phyloP scores from a whole-genome alignment of 2,329 filamentous ascomycete genomes.

The Aspergillus melleus region DNA sequence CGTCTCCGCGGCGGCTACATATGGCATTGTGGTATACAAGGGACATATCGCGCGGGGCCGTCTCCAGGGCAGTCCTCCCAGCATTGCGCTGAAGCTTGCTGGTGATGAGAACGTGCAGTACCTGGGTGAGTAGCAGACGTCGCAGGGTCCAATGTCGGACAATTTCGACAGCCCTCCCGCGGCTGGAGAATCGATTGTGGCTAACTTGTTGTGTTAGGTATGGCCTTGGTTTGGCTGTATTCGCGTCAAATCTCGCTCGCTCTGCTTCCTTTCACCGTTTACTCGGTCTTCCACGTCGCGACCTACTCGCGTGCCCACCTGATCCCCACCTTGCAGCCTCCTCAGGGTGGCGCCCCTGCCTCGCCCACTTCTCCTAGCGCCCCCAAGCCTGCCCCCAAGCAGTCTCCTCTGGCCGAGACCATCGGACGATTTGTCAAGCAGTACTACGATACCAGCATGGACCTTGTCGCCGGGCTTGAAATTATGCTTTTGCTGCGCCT shows the following conservation, averaged over 20 bases:
- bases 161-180: not conserved
- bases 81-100: conserved; percentile 65
- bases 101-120: conserved; percentile 98
- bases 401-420: conserved; percentile 70
- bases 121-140: conserved; percentile 64
- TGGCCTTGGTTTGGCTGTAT: conserved; percentile 95
- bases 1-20: conserved; percentile 82
- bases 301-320: conserved; percentile 94
- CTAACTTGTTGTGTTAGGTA: conserved; percentile 55
- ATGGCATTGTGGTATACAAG: conserved; percentile 99
- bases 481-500: conserved; percentile 84
- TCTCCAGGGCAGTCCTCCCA: conserved; percentile 64
- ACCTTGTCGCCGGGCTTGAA: conserved; percentile 83
- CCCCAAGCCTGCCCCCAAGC: conserved; percentile 47
- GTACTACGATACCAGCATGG: conserved; percentile 97
- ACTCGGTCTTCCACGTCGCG: conserved; percentile 97
- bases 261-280: conserved; percentile 90
- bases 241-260: conserved; percentile 86
- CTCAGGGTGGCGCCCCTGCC: conserved; percentile 50
- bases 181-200: not conserved
- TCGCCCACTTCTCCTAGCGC: conserved; percentile 57
- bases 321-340: conserved; percentile 79
- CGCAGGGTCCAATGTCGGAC: not conserved
- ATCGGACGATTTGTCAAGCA: conserved; percentile 95
- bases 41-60: conserved; percentile 83